Evolutionary conservation across 768 basidiomycete genomes (phyloP), one percentile per base, ranked within the genome.

Genomic region (Mycena maculata): DNA sequence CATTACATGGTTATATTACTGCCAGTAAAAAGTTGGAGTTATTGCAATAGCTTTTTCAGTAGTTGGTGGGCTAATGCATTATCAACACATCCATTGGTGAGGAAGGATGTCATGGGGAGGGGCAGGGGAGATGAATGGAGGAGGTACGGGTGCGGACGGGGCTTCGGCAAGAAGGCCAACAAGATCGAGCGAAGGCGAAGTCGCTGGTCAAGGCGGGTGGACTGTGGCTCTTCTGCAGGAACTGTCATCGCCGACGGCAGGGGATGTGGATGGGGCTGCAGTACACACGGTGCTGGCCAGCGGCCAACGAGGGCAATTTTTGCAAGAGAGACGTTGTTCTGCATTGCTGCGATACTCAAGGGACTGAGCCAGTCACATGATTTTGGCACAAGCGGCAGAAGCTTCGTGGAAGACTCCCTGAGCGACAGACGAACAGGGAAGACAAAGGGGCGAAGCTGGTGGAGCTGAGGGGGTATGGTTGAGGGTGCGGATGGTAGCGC

Each of bases 221-320:
- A 22, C 27, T 44, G 57, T 58, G 42, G 57, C 42, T 42, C 15
- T 42, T 58, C 57, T 58, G 57, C 57, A 58, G 57, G n/a, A 27
- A n/a, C 23, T 58, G 57, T 23, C 28, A 42, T 58, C 57, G 57
- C 27, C 42, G 31, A 58, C 42, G 57, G 23, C 41, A 58, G 57
- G 41, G 16, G 18, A 9, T 58, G 42, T 58, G 42, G 57, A 56
- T 42, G 55, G 10, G 55, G 55, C 8, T 56, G 55, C 55, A 56
- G 38, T 4, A 28, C 27, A 38, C 36, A n/a, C 42, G 42, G 27
- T 42, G 5, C 5, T 16, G 57, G 9, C 45, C 53, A 23, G n/a
- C 6, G 57, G 27, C 22, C 13, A 9, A 1, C 42, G 57, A 23
- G 4, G 13, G 4, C 16, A 42, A 8, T 15, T 12, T 27, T 58